Evolutionary conservation across 495 filamentous ascomycete species (phyloP), one percentile per base, ranked within the genome.

Genomic region (Talaromyces trachyspermus): DNA sequence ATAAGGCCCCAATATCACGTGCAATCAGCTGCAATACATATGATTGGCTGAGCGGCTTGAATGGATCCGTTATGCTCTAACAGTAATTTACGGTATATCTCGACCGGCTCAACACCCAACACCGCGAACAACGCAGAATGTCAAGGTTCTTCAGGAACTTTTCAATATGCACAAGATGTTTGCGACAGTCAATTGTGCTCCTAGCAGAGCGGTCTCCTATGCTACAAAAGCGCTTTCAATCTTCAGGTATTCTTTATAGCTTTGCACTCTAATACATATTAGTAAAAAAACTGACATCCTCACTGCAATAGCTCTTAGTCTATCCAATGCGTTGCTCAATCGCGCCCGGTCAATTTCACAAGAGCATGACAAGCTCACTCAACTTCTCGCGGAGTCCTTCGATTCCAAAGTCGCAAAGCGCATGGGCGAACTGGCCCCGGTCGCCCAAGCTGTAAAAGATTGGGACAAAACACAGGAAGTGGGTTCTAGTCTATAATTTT

Each of bases 351-450:
- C 76, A 22, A 60, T 89, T 26, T 76, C 80, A 23, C 57, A 62
- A 24, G 84, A 94, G 54, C 85, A 94, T 64, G 65, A 79, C n/a
- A 65, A 67, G 4, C 69, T 86, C 15, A 74, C 76, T 1, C 60
- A 78, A 20, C 71, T 75, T 55, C 59, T 85, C 23, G 59, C 67
- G 35, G 62, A 73, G 29, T 69, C 76, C 43, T 98, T 89, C 59
- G 85, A 95, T 58, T 58, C 76, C 0, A 79, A 78, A 50, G 69
- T 76, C 3, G 87, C 89, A 4, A 92, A 86, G 66, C 79, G 85
- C 50, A 68, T 81, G 2, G 89, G 91, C 36, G 86, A 95, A 60
- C 64, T 94, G 32, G 73, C 78, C 23, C 64, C 71, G n/a, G 76
- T 95, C 7, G 75, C 80, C 25, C 61, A 66, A 19, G 83, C 86